Percentiles rank a stretch among this genome's conserved stretches.
phyloP scores from a whole-genome alignment of 352 stramenopile species.

The Bremia lactucae region DNA sequence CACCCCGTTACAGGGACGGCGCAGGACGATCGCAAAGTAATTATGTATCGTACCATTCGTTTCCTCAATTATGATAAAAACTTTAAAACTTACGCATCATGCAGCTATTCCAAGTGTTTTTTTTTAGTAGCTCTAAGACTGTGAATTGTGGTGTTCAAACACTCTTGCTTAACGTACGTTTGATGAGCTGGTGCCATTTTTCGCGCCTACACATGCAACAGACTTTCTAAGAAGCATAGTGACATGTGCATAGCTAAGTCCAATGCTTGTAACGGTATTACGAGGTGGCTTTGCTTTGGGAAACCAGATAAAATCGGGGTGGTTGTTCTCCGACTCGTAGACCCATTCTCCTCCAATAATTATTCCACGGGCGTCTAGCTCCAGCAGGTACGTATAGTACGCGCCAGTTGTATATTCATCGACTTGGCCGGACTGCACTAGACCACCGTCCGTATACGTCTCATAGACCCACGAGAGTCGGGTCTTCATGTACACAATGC shows the following conservation, averaged over 20 bases:
- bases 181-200: no score
- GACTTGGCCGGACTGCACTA: conserved; percentile 16
- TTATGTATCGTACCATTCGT: no score
- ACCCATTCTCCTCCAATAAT: conserved; percentile 30
- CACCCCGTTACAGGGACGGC: no score
- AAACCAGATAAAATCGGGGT: conserved; percentile 28
- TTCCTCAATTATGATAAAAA: no score
- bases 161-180: no score
- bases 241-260: conserved; percentile 20
- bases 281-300: conserved; percentile 11
- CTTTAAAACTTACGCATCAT: no score
- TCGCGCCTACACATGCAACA: no score
- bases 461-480: conserved; percentile 32
- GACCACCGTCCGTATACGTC: conserved; percentile 19
- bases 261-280: conserved; percentile 13
- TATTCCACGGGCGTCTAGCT: conserved; percentile 14
- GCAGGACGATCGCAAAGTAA: no score
- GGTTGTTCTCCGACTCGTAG: conserved; percentile 13
- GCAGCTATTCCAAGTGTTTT: no score
- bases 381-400: conserved; percentile 24
- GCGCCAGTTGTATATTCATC: conserved; percentile 15
- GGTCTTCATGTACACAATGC: conserved; percentile 28
- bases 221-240: conserved; percentile 11
- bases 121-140: no score
- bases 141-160: no score